These are phyloP conservation scores for Nicotiana rustica DNA, from an alignment of 305 asterid species.

Conservation along the genomic window DNA sequence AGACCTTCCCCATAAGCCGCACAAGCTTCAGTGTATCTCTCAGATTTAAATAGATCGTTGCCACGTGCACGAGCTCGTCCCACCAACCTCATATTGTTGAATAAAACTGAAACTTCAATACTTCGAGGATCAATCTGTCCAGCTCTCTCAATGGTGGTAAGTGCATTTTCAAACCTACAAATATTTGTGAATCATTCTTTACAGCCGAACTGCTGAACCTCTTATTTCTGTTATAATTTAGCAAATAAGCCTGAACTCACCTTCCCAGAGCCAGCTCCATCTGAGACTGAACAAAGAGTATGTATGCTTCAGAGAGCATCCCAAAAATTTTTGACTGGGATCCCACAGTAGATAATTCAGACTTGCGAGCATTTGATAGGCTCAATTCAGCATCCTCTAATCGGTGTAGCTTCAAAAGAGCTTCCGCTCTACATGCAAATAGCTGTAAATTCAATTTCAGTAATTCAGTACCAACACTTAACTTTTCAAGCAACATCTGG, in stretches of 20 bases:
- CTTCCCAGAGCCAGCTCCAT: constrained; percentile 75
- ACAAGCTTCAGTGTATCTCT: constrained; percentile 82
- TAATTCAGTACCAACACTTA: constrained; percentile 27
- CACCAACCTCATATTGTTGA: constrained; percentile 57
- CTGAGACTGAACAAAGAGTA: constrained; percentile 56
- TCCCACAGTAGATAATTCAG: constrained; percentile 40
- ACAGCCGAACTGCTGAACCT: constrained; percentile 13
- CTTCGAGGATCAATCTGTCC: constrained; percentile 58
- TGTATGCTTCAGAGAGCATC: constrained; percentile 64
- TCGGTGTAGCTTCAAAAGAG: constrained; percentile 69
- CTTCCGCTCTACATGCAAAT: constrained; percentile 77
- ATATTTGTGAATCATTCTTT: background rate
- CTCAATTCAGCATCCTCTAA: constrained; percentile 59
- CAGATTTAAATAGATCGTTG: constrained; percentile 67
- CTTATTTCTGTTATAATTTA: background rate
- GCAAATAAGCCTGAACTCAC: constrained; percentile 44
- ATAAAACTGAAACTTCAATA: constrained; percentile 52
- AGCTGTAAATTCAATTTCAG: constrained; percentile 58
- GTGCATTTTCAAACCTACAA: constrained; percentile 68
- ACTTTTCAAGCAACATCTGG: constrained; percentile 7
- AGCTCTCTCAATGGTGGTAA: constrained; percentile 62
- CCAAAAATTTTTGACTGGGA: constrained; percentile 59
- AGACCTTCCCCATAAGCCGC: constrained; percentile 80
- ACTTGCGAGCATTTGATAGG: constrained; percentile 48
- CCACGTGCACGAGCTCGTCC: constrained; percentile 79